Evolutionary conservation across 1,284 basidiomycete genomes (phyloP), one percentile per base, ranked within the genome.

Genomic region (Cryptococcus deneoformans): DNA sequence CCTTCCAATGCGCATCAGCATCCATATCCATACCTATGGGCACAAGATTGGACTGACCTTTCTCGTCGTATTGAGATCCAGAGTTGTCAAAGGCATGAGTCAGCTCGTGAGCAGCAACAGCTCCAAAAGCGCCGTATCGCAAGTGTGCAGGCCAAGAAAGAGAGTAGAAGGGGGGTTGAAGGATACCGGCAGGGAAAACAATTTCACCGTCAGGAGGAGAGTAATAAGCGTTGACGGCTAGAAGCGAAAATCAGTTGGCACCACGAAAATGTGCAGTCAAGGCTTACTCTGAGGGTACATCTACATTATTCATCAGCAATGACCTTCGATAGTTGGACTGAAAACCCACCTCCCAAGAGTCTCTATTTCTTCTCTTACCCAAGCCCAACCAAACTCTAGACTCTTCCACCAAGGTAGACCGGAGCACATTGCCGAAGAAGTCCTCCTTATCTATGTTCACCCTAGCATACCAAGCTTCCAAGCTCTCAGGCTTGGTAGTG

Each of bases 121-220:
- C 85, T 24, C 92, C 93, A 69, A 96, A 94, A 2, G 91, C 86
- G 40, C 93, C 95, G 66, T 94, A 97, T 51, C 87, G 85, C 58
- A 98, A 80, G 76, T 96, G 95, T n/a, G 68, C 79, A 24, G 74
- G 89, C 91, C 92, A 96, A 58, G 86, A 80, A 55, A 85, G 80
- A 11, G 85, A 85, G 82, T 96, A 98, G 84, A 95, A 98, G 0
- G 93, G 93, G 2, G 90, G 87, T 68, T 89, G 91, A 45, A 98
- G 79, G 70, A 98, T 94, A 43, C 95, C 95, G 12, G 95, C 95
- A 4, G 95, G 94, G 82, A 99, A 97, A 14, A 94, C 91, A 58
- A 97, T 95, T 87, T 95, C 79, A 54, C 63, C 64, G 40, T 63
- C 68, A 20, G 67, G 68, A 2, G 72, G 20, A 6, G 70, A 66